phyloP scores from a whole-genome alignment of 768 basidiomycete species.

The Naganishia vishniacii region DNA sequence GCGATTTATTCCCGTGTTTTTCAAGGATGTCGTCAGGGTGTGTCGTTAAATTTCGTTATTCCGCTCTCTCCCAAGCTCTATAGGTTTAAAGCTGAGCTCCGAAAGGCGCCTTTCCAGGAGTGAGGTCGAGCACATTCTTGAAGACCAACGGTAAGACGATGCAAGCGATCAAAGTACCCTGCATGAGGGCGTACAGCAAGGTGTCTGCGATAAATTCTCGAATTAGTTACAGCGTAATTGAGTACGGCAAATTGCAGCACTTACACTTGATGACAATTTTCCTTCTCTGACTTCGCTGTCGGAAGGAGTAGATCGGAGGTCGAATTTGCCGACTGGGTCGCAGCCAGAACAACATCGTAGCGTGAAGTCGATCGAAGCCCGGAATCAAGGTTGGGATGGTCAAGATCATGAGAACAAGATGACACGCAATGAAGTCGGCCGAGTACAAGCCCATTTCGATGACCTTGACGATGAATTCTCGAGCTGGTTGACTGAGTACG shows the following conservation, averaged over 20 bases:
- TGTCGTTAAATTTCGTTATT: slow-evolving; percentile 9
- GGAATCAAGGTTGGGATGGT: slow-evolving; percentile 83
- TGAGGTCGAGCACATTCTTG: slow-evolving; percentile 59
- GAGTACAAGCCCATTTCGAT: slow-evolving; percentile 94
- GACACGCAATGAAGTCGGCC: slow-evolving; percentile 68
- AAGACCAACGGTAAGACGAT: slow-evolving; percentile 56
- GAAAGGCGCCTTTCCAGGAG: slow-evolving; percentile 37
- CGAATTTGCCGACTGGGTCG: slow-evolving; percentile 55
- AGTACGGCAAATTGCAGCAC: slow-evolving; percentile 18
- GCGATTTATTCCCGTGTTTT: no score
- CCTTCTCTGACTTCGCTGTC: slow-evolving; percentile 80
- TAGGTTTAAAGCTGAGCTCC: slow-evolving; percentile 23
- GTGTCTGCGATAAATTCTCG: slow-evolving; percentile 55
- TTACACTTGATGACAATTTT: slow-evolving; percentile 63
- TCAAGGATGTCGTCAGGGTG: no score
- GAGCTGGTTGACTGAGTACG: slow-evolving; percentile 93
- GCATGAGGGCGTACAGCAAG: slow-evolving; percentile 63
- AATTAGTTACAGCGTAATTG: slow-evolving; percentile 42
- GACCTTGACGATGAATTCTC: slow-evolving; percentile 96
- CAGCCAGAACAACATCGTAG: slow-evolving; percentile 90
- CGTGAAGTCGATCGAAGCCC: slow-evolving; percentile 84
- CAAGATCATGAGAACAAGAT: slow-evolving; percentile 71
- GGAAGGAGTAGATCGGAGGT: slow-evolving; percentile 78
- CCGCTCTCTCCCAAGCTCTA: not conserved
- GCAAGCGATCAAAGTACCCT: slow-evolving; percentile 67